Conservation (phyloP, 2,329 filamentous ascomycete species). For the Torrubiellomyces zombiae region DNA sequence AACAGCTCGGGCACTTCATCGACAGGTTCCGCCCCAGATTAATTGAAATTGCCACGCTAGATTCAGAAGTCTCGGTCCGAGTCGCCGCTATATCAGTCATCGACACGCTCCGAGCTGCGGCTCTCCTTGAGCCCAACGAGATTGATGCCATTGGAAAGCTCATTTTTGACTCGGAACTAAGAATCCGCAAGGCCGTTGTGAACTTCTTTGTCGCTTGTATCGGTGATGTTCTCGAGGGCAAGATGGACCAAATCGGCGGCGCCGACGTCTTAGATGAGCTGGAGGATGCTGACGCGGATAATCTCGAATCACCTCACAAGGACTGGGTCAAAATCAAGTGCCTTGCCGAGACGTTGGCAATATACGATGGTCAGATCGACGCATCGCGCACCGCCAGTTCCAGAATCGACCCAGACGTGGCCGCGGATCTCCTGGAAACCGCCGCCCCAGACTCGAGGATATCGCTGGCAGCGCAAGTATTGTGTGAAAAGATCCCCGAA, state of each 20-base stretch:
- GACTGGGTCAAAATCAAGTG: conserved; percentile 90
- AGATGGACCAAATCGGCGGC: conserved; percentile 71
- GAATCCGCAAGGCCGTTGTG: conserved; percentile 76
- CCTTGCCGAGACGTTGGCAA: conserved; percentile 64
- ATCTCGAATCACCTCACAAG: conserved; percentile 57
- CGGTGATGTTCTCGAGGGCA: conserved; percentile 61
- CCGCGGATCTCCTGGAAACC: conserved; percentile 41
- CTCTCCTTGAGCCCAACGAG: conserved; percentile 78
- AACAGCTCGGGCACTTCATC: conserved; percentile 79
- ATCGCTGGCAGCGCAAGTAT: conserved; percentile 66
- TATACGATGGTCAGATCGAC: conserved; percentile 58
- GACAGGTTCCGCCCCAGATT: conserved; percentile 77
- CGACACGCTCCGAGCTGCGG: conserved; percentile 65
- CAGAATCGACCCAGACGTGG: conserved; percentile 29
- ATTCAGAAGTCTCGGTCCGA: conserved; percentile 67
- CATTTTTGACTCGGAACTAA: conserved; percentile 73
- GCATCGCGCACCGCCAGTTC: conserved; percentile 33
- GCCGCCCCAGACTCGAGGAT: conserved; percentile 63
- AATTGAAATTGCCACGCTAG: conserved; percentile 81
- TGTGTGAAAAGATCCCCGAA: conserved; percentile 69
- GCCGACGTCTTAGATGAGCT: conserved; percentile 64
- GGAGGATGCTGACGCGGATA: conserved; percentile 53
- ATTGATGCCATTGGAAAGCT: conserved; percentile 77
- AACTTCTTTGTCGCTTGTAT: conserved; percentile 83
- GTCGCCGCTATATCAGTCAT: conserved; percentile 68